These are phyloP conservation scores for Stylosanthes scabra DNA, from an alignment of 331 rosid genomes.

Conservation along the genomic window DNA sequence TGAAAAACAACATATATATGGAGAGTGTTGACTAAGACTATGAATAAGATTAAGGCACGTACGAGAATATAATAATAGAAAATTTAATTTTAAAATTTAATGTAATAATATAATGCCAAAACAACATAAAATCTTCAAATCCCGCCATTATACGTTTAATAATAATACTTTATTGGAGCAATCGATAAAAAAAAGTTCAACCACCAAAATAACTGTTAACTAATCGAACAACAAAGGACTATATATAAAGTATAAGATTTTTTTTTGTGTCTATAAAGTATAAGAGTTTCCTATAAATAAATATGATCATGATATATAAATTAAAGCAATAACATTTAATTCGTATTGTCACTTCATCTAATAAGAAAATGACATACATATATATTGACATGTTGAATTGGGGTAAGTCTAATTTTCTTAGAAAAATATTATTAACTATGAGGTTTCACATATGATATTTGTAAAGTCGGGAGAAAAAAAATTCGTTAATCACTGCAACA, in stretches of 20 bases:
- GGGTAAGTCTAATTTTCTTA: no score
- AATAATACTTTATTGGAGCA: constrained; percentile 4
- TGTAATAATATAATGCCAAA: neutral
- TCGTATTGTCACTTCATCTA: no score
- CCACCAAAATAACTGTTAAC: constrained; percentile 53
- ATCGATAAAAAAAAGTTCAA: constrained; percentile 32
- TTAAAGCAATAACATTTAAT: no score
- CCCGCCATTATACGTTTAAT: constrained; percentile 20
- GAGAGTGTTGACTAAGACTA: constrained; percentile 25
- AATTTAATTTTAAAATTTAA: neutral
- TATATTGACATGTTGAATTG: no score
- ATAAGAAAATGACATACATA: no score
- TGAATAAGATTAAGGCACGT: constrained; percentile 33
- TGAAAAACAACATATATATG: constrained; percentile 2
- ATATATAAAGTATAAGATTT: neutral
- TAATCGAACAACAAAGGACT: constrained; percentile 24
- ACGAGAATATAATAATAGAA: constrained; percentile 3
- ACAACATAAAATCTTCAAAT: constrained; percentile 21
- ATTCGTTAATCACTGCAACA: no score
- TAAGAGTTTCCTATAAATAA: no score
- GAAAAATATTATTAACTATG: no score
- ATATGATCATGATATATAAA: no score
- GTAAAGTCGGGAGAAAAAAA: no score
- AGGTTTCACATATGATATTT: no score
- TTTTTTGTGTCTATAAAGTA: no score